Evolutionary conservation across 148 eudicot genomes (phyloP).

Genomic region (Pouteria glomerata): DNA sequence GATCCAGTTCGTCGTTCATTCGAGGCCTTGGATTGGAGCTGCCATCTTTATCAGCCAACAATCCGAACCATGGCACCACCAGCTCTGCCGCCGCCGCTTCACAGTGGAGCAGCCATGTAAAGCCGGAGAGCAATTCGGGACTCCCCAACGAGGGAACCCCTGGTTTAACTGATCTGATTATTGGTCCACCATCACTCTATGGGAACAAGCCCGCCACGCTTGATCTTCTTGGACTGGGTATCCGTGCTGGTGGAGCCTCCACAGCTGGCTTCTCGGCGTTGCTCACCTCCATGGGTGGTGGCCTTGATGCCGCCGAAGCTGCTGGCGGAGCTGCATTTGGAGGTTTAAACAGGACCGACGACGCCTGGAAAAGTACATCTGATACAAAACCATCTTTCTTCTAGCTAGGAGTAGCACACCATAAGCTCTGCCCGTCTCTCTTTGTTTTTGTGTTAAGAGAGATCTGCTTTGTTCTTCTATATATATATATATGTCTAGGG

Average conservation of each 20-base stretch:
- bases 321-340: slow-evolving; percentile 13
- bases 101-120: slow-evolving; percentile 17
- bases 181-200: slow-evolving; percentile 26
- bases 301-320: slow-evolving; percentile 18
- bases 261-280: slow-evolving; percentile 33
- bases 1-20: slow-evolving; percentile 50
- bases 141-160: slow-evolving; percentile 17
- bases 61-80: neutral
- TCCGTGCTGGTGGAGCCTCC: slow-evolving; percentile 26
- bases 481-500: too few relatives aligned
- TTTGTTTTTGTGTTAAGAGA: too few relatives aligned
- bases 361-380: slow-evolving; percentile 28
- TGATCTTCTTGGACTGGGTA: slow-evolving; percentile 60
- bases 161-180: slow-evolving; percentile 17
- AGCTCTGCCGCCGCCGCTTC: neutral
- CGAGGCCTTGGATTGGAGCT: slow-evolving; percentile 42
- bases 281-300: slow-evolving; percentile 28
- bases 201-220: slow-evolving; percentile 47
- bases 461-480: too few relatives aligned
- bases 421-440: too few relatives aligned
- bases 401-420: too few relatives aligned
- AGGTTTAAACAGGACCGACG: slow-evolving; percentile 13
- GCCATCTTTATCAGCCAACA: slow-evolving; percentile 19
- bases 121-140: slow-evolving; percentile 22
- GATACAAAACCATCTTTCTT: slow-evolving; percentile 29